Percentiles rank a stretch among this genome's conserved stretches.
phyloP scores from a whole-genome alignment of 495 filamentous ascomycete genomes.

The Aspergillus conjunctus region DNA sequence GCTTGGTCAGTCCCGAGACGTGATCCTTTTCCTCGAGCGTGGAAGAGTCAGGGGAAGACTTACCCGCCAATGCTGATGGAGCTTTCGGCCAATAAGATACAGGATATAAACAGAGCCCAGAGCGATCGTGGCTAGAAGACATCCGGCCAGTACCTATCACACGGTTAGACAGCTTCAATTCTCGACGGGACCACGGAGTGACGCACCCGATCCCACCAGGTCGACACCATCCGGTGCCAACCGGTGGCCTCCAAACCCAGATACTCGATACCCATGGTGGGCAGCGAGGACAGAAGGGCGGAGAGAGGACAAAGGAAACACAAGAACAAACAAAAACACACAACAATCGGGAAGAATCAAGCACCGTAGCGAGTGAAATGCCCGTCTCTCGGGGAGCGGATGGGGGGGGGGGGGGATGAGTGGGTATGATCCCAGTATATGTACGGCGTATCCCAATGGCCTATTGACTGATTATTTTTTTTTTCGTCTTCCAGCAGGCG shows the following conservation, averaged over 20 bases:
- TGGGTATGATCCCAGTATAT: conserved; percentile 11
- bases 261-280: conserved; percentile 23
- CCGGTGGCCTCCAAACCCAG: conserved; percentile 27
- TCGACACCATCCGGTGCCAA: conserved; percentile 25
- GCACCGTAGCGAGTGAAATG: conserved; percentile 11
- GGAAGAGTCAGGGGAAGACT: not conserved
- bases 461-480: not conserved
- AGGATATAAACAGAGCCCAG: conserved; percentile 21
- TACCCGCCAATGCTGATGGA: conserved; percentile 19
- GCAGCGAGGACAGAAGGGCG: not conserved
- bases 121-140: conserved; percentile 23
- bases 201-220: conserved; percentile 27
- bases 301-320: not conserved
- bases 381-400: not conserved
- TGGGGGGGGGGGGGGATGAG: conserved; percentile 1
- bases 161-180: not conserved
- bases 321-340: conserved; percentile 6
- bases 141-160: conserved; percentile 20
- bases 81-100: conserved; percentile 14
- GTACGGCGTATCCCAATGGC: not conserved
- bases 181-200: not conserved
- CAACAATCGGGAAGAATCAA: not conserved
- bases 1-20: not conserved
- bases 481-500: not conserved
- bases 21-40: not conserved